Percentiles rank a stretch among this genome's conserved stretches.
phyloP scores from a whole-genome alignment of 2,329 filamentous ascomycete genomes.

The Diaporthe destruens region DNA sequence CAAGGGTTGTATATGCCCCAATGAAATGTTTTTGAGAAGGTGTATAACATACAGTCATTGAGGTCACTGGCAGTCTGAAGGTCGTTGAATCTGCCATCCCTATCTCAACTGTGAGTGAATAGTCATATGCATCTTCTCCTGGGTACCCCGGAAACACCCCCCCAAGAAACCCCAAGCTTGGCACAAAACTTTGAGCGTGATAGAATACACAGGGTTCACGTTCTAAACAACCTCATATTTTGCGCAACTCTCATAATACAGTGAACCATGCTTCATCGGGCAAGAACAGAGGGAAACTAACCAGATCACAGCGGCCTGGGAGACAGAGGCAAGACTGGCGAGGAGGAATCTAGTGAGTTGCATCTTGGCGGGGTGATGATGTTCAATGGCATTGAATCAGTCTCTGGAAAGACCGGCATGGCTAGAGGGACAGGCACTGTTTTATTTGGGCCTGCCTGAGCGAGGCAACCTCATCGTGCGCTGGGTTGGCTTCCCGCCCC shows the following conservation, averaged over 20 bases:
- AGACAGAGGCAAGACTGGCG: conserved; percentile 34
- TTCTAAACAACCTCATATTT: background rate
- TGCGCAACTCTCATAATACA: background rate
- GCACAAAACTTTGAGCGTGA: background rate
- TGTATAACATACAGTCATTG: conserved; percentile 2
- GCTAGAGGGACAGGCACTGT: background rate
- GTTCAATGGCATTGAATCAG: background rate
- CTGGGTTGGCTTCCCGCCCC: conserved; percentile 24
- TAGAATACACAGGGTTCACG: background rate
- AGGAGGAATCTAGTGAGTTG: conserved; percentile 32
- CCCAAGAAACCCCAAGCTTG: no score
- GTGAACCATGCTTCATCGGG: background rate
- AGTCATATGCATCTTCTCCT: background rate
- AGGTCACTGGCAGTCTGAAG: conserved; percentile 12
- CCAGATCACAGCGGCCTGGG: conserved; percentile 38
- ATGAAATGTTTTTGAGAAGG: background rate
- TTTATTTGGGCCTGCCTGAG: conserved; percentile 14
- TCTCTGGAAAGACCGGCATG: background rate
- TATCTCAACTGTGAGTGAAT: background rate
- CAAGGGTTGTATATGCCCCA: no score
- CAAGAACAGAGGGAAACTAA: background rate
- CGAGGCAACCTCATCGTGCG: background rate
- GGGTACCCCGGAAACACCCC: background rate
- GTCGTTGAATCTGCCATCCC: conserved; percentile 26
- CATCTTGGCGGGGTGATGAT: conserved; percentile 1